Evolutionary conservation across 176 grass and related monocot species (phyloP).

Genomic region (Rhynchospora tenuis): DNA sequence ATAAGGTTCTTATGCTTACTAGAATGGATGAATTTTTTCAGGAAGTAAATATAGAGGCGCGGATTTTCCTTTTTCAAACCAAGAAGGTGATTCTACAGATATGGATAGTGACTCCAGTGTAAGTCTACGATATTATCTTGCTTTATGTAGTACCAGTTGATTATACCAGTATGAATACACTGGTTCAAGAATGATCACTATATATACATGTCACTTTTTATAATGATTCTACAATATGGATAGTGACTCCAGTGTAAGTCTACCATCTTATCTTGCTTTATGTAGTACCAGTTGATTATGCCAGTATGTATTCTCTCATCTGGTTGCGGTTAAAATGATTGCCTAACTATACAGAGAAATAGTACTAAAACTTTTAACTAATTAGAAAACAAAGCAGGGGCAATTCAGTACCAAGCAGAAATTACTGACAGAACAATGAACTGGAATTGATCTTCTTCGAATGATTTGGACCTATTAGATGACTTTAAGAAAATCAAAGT

Average conservation of each 20-base stretch:
- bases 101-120: constrained; percentile 11
- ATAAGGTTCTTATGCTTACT: background rate
- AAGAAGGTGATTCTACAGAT: constrained; percentile 26
- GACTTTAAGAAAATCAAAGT: background rate
- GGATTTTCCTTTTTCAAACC: constrained; percentile 38
- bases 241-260: constrained; percentile 6
- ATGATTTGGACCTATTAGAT: background rate
- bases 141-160: background rate
- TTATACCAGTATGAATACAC: background rate
- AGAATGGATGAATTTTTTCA: constrained; percentile 24
- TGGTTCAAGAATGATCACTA: background rate
- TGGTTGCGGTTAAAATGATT: background rate
- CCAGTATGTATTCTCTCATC: background rate
- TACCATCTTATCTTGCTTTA: background rate
- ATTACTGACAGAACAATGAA: background rate
- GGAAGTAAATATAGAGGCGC: constrained; percentile 32
- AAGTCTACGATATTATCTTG: constrained; percentile 7
- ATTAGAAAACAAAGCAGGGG: background rate
- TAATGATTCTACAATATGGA: constrained; percentile 25
- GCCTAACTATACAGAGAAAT: background rate
- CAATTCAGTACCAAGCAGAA: background rate
- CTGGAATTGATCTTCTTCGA: constrained; percentile 13
- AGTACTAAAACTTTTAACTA: background rate
- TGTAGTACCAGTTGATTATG: background rate
- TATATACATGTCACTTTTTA: too few relatives aligned